Evolutionary conservation across 2,329 filamentous ascomycete genomes (phyloP), one percentile per base, ranked within the genome.

Genomic region (Chaetothyriales sp.): DNA sequence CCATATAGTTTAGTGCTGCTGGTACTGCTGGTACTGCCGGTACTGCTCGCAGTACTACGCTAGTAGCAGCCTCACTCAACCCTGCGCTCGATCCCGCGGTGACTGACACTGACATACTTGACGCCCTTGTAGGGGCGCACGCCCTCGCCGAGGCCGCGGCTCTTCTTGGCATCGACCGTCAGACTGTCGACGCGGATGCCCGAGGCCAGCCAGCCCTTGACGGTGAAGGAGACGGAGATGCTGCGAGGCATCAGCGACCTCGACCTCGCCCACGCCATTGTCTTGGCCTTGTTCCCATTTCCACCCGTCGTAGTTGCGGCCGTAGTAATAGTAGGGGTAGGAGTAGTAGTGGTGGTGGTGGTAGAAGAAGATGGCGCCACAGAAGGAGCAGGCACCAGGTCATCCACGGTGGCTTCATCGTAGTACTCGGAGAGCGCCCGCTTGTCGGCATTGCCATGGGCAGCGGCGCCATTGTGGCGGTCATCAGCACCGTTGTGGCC

Each of bases 121-220:
- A 98, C 92, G 1, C 92, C 92, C 70, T 97, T 98, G 69, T 95
- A 97, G 20, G 92, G 92, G 69, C 89, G 94, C 43, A 97, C 81
- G 2, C 85, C 81, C 59, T 94, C 88, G 0, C 88, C 88, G 46
- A 98, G 63, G 0, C 92, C 92, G 52, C 83, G 79, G 67, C 87
- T 94, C 70, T 83, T 89, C 66, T 86, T 83, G n/a, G 80, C 73
- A 65, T 83, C 79, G 13, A 83, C 68, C n/a, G 72, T 71, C 55
- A 83, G 63, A 58, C 74, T 77, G 50, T 83, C 80, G 1, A 83
- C 80, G 55, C 74, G 77, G 60, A 83, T 73, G 2, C 80, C 80
- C 58, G 79, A 82, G 0, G 80, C 75, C 43, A 83, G 64, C 79
- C 80, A 82, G 1, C 80, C 80, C 56, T 79, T 78, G 45, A 82